Evolutionary conservation across 2,329 filamentous ascomycete species (phyloP), one percentile per base, ranked within the genome.

Genomic region (Trematosphaeria pertusa): DNA sequence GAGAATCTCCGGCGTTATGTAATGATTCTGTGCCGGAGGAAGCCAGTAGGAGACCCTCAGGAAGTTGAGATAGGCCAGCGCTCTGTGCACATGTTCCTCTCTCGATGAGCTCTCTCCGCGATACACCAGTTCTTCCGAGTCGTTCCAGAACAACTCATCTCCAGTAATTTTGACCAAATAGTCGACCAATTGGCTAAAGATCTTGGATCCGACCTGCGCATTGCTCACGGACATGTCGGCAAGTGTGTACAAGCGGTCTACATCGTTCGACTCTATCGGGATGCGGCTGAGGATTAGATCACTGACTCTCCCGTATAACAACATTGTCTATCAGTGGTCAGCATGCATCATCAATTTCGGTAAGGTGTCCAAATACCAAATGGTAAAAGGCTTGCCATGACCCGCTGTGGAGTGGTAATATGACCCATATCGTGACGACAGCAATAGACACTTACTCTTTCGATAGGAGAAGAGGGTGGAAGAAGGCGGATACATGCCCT

Each of bases 31-130:
- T 7, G 48, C 40, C 2, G 40, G 26, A 2, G 65, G 57, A 5
- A 67, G 53, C 66, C 64, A 70, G 41, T 60, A 69, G 3, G 62
- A 70, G 46, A 57, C 59, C 43, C 65, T 66, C 18, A 71, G 45
- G 26, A 71, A 67, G 5, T 41, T 50, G 9, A 69, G 40, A 43
- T 62, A 64, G 1, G 54, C 48, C 20, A 41, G 36, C n/a, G 47
- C 46, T 17, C 31, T 48, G 32, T 36, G 45, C 24, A 50, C 15
- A 8, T 38, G 36, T 32, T 56, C 35, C 31, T 54, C 48, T 22
- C 37, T 24, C 26, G 46, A 26, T 8, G 17, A 10, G 9, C 14
- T 20, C 9, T 14, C 35, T 9, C 36, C 46, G 26, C 19, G 20
- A 38, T 31, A 30, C 4, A 37, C 19, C 5, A 20, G 14, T 4